phyloP scores from a whole-genome alignment of 345 rosid genomes.

The Populus nigra region DNA sequence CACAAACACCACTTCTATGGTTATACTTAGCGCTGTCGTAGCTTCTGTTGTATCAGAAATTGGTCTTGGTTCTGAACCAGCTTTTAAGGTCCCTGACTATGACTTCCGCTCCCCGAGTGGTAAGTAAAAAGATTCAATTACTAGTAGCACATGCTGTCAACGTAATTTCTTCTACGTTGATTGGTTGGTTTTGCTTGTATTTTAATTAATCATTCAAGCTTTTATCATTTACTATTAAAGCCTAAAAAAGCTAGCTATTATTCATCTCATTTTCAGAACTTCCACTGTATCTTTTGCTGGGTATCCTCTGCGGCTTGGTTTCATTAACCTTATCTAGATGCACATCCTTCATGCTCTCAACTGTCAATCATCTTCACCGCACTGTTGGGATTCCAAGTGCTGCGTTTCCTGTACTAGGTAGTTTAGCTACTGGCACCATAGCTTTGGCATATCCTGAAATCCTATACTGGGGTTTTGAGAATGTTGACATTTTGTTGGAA shows the following conservation, averaged over 20 bases:
- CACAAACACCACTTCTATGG: constrained; percentile 80
- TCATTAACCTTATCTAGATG: constrained; percentile 71
- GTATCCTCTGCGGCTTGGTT: constrained; percentile 71
- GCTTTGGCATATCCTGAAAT: constrained; percentile 87
- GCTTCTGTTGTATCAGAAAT: constrained; percentile 89
- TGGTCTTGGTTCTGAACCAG: constrained; percentile 85
- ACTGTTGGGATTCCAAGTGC: constrained; percentile 66
- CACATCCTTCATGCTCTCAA: constrained; percentile 60
- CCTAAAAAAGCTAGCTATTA: background rate
- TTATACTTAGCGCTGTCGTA: constrained; percentile 81
- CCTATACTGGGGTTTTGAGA: constrained; percentile 95
- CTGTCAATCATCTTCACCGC: constrained; percentile 55
- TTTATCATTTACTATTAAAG: too few species aligned
- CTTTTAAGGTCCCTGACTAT: constrained; percentile 84
- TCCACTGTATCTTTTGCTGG: constrained; percentile 83
- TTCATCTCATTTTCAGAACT: constrained; percentile 58
- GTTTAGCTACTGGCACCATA: constrained; percentile 59
- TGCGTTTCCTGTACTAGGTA: constrained; percentile 69
- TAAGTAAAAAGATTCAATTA: constrained; percentile 18
- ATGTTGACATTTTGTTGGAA: constrained; percentile 82
- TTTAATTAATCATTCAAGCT: too few species aligned
- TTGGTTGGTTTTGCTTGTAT: too few species aligned
- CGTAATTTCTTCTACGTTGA: too few species aligned
- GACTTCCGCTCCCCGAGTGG: constrained; percentile 90
- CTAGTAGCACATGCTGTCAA: too few species aligned